Conservation (phyloP, 192 early-diverging fungal species). For the Entomortierella parvispora region DNA sequence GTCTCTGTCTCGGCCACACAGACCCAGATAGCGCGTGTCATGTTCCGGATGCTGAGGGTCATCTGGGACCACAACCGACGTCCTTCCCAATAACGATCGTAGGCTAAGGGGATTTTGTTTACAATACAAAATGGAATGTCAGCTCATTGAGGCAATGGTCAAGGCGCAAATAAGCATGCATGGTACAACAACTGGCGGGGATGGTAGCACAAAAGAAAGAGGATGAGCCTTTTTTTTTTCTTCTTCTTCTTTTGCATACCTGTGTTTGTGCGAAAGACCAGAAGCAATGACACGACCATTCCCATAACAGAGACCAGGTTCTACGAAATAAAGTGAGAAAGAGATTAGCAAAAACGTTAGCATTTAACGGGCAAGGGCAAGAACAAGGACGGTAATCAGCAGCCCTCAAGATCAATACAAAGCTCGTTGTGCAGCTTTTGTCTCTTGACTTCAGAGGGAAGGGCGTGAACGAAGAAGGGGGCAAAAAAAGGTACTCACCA, state of each 20-base stretch:
- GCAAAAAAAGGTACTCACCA: not conserved
- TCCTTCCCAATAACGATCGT: conserved; percentile 88
- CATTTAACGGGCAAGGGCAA: not conserved
- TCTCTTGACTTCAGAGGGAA: no score
- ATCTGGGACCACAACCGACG: conserved; percentile 80
- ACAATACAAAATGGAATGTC: not conserved
- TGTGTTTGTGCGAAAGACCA: conserved; percentile 74
- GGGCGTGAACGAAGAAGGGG: no score
- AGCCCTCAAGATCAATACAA: no score
- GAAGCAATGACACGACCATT: conserved; percentile 55
- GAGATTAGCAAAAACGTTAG: not conserved
- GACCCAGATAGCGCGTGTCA: conserved; percentile 82
- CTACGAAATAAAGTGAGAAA: not conserved
- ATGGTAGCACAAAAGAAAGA: not conserved
- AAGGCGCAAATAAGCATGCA: no score
- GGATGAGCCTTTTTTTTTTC: not conserved
- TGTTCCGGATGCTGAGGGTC: conserved; percentile 71
- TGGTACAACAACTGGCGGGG: no score
- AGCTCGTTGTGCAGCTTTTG: no score
- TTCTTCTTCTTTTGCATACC: conserved; percentile 51
- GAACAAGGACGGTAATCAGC: not conserved
- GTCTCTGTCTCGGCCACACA: conserved; percentile 54
- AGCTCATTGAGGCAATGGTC: not conserved
- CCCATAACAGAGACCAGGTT: conserved; percentile 29
- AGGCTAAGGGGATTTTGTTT: conserved; percentile 32